Base-by-base conservation (phyloP, 805 yeast species). In the Maudiozyma saulgeensis region DNA sequence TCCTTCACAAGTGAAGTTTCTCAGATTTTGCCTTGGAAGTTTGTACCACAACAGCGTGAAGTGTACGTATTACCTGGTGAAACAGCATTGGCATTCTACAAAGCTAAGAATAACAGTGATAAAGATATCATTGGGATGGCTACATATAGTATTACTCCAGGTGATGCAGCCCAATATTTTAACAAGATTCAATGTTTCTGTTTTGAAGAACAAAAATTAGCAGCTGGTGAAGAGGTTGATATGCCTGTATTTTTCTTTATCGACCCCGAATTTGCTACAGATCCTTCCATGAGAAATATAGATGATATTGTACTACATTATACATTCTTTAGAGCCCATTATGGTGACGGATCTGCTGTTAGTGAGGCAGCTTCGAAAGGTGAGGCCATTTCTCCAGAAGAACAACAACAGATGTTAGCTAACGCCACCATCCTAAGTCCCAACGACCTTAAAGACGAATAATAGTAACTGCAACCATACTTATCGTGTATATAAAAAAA, bases 101-200 rank as follows among this genome's bases (percentile, higher is more conserved):
- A 82, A 66, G 99, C 99, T 23, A 86, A 82, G 66, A 93, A 93
- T 63, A 72, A 72, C 52, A 80, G 96, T 42, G 82, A 83, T 51
- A 86, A 86, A 58, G 98, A 93, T 64, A 87, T 93, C 42, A 87
- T 93, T 47, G 99, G 99, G 7, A 93, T 93, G 96, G 99, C 99
- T 2, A 93, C 99, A 0, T 93, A 93, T 66, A 84, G 96, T 5
- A 96, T 93, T 45, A 80, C 96, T 0, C 99, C 99, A 0, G 97
- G 93, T 56, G 91, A 87, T 59, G 96, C 93, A 6, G 96, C 98
- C 0, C 96, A 88, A 5, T 93, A 91, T 68, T 93, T 93, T 72
- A 88, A 88, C 71, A 93, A 93, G 68, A 93, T 93, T 61, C 99
- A 93, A 67, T 93, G 99, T 68, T 93, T 93, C 70, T 93, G 99